phyloP scores from a whole-genome alignment of 805 yeast species.

The Candida loeiensis region DNA sequence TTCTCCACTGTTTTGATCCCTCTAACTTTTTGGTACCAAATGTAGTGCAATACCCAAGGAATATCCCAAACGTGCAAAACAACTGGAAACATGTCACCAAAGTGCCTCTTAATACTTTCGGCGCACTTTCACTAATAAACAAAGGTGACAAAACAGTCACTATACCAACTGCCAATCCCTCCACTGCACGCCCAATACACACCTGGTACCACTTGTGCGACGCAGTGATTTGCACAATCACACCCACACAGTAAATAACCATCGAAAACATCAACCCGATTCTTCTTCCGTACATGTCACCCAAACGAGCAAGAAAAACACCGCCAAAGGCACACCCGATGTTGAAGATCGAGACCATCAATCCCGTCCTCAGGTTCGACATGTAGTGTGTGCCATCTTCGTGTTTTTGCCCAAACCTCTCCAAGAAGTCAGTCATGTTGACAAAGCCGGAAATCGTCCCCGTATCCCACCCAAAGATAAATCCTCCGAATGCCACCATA shows the following conservation, averaged over 20 bases:
- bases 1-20: slow-evolving; percentile 26
- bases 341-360: slow-evolving; percentile 27
- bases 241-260: slow-evolving; percentile 27
- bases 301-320: slow-evolving; percentile 21
- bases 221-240: slow-evolving; percentile 24
- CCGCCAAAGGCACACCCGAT: slow-evolving; percentile 31
- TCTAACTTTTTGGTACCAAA: slow-evolving; percentile 23
- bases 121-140: slow-evolving; percentile 27
- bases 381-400: slow-evolving; percentile 18
- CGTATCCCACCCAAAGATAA: slow-evolving; percentile 29
- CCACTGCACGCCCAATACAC: slow-evolving; percentile 24
- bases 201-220: slow-evolving; percentile 23
- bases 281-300: slow-evolving; percentile 26
- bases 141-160: slow-evolving; percentile 25
- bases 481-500: slow-evolving; percentile 30
- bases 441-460: slow-evolving; percentile 32
- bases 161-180: slow-evolving; percentile 28
- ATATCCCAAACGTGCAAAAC: slow-evolving; percentile 26
- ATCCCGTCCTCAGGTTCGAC: slow-evolving; percentile 24
- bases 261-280: slow-evolving; percentile 25
- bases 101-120: slow-evolving; percentile 28
- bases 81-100: slow-evolving; percentile 29
- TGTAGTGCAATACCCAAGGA: slow-evolving; percentile 26
- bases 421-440: slow-evolving; percentile 23
- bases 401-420: slow-evolving; percentile 19